These are phyloP conservation scores for Ceratobasidium papillatum DNA, from an alignment of 1,284 basidiomycete genomes.

Conservation along the genomic window DNA sequence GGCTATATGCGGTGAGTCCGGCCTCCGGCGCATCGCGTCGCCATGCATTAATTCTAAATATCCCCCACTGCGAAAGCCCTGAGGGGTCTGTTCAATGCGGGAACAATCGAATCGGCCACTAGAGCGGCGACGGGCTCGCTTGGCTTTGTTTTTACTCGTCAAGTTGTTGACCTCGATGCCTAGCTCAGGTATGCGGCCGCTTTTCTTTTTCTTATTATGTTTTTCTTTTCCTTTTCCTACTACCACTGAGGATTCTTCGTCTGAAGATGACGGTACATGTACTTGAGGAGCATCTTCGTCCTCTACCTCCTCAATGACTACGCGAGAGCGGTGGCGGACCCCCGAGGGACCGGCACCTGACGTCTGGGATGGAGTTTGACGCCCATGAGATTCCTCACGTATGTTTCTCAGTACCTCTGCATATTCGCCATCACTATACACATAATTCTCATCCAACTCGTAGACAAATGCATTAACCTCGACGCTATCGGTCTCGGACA, in stretches of 20 bases:
- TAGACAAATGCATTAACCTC: conserved; percentile 15
- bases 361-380: not conserved
- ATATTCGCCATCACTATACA: not conserved
- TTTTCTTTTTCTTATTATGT: not conserved
- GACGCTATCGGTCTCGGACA: not conserved
- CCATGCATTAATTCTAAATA: conserved; percentile 2
- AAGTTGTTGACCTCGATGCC: not conserved
- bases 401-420: not conserved
- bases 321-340: not conserved
- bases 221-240: too few species aligned
- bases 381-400: not conserved
- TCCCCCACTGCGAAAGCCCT: not conserved
- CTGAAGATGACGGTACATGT: too few species aligned
- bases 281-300: not conserved
- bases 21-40: not conserved
- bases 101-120: not conserved
- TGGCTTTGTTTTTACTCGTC: not conserved
- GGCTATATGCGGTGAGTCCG: not conserved
- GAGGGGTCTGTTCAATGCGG: not conserved
- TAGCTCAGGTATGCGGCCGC: not conserved
- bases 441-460: conserved; percentile 1
- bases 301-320: not conserved
- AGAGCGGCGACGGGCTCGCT: not conserved
- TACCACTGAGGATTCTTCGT: not conserved
- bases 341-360: conserved; percentile 6